These are phyloP conservation scores for Metschnikowia reukaufii DNA, from an alignment of 805 yeast species.

Conservation along the genomic window DNA sequence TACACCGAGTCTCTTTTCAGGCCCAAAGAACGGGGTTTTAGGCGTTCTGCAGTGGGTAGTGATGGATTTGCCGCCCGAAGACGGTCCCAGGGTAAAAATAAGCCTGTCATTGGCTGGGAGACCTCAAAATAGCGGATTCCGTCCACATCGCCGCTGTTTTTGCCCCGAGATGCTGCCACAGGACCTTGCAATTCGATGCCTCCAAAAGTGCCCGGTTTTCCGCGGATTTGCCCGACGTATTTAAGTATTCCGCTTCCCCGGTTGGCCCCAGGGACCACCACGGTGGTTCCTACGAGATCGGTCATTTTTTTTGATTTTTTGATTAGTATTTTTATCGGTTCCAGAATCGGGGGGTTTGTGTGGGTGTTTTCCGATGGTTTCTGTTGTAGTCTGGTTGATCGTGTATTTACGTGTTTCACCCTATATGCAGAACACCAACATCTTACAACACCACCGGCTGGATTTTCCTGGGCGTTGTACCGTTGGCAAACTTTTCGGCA, in stretches of 20 bases:
- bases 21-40: slow-evolving; percentile 6
- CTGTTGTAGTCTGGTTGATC: not conserved
- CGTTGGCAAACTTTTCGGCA: slow-evolving; percentile 1
- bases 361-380: too few relatives aligned
- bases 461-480: slow-evolving; percentile 4
- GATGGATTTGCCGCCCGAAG: slow-evolving; percentile 36
- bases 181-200: slow-evolving; percentile 84
- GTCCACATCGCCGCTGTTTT: slow-evolving; percentile 80
- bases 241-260: slow-evolving; percentile 63
- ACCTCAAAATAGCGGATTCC: slow-evolving; percentile 73
- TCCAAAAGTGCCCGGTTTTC: slow-evolving; percentile 73
- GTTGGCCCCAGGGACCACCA: slow-evolving; percentile 61
- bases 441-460: not conserved
- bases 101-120: slow-evolving; percentile 62
- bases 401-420: slow-evolving; percentile 5
- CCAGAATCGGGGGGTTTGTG: too few relatives aligned
- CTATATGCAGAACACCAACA: not conserved
- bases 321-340: not conserved
- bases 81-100: slow-evolving; percentile 64
- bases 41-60: slow-evolving; percentile 14
- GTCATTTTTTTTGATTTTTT: too few relatives aligned
- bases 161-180: slow-evolving; percentile 58
- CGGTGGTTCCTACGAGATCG: slow-evolving; percentile 33
- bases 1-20: slow-evolving; percentile 10
- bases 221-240: slow-evolving; percentile 71